Percentiles rank a stretch among this genome's conserved stretches.
These are phyloP conservation scores for Debaryomyces singareniensis DNA, from an alignment of 1,139 yeast species.

Conservation along the genomic window DNA sequence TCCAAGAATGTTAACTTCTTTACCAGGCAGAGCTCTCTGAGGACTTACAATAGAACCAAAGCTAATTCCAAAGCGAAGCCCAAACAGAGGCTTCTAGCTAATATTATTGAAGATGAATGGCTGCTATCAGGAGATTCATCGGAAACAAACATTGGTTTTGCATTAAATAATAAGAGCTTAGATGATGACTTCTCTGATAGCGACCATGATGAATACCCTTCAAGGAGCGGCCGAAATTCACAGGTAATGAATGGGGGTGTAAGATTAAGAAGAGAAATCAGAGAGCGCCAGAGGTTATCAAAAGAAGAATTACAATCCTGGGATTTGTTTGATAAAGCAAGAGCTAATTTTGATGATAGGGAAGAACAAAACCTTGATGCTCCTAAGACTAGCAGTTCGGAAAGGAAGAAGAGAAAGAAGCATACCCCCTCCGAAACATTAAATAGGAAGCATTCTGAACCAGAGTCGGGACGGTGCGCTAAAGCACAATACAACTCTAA, in stretches of 20 bases:
- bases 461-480: slow-evolving; percentile 1
- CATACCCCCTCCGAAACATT: background rate
- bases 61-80: background rate
- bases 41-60: background rate
- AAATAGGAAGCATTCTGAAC: background rate
- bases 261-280: slow-evolving; percentile 28
- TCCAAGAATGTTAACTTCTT: background rate
- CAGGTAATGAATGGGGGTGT: slow-evolving; percentile 38
- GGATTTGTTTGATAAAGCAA: slow-evolving; percentile 31
- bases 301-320: slow-evolving; percentile 35
- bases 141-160: slow-evolving; percentile 13
- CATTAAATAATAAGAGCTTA: slow-evolving; percentile 28
- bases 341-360: background rate
- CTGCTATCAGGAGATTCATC: background rate
- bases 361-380: background rate
- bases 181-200: slow-evolving; percentile 29
- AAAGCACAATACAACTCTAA: background rate
- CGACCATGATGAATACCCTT: slow-evolving; percentile 6
- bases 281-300: slow-evolving; percentile 22
- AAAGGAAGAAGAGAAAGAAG: slow-evolving; percentile 2
- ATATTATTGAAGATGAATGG: no score
- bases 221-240: slow-evolving; percentile 2
- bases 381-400: background rate
- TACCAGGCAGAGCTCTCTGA: background rate
- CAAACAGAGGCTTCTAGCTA: no score